phyloP scores from a whole-genome alignment of 2,329 filamentous ascomycete genomes.

The Colletotrichum lupini region DNA sequence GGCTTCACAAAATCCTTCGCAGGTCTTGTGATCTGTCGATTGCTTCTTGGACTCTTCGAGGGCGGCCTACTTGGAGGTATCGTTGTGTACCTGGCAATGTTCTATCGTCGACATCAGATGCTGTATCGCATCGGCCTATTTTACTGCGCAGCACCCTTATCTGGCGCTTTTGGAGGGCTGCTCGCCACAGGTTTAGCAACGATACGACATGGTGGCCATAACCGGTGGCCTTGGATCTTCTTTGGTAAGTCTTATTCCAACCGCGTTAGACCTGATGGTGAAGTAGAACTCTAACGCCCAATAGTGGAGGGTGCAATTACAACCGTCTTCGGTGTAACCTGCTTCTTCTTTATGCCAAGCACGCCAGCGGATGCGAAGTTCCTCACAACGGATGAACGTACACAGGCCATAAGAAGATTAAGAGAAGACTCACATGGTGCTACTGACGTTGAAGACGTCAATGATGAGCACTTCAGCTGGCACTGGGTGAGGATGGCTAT shows the following conservation, averaged over 20 bases:
- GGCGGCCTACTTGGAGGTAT: not conserved
- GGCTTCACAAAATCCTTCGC: not conserved
- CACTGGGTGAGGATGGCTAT: slow-evolving; percentile 49
- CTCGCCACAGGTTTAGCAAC: not conserved
- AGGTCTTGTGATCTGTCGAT: not conserved
- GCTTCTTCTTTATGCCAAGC: not conserved
- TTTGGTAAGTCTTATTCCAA: not conserved
- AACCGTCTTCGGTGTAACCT: not conserved
- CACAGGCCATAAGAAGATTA: not conserved
- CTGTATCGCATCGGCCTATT: not conserved
- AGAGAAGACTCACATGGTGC: not conserved
- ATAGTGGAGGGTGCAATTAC: not conserved
- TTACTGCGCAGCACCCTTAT: not conserved
- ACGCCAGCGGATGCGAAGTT: not conserved
- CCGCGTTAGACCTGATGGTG: too few species aligned
- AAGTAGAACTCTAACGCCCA: not conserved
- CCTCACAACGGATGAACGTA: not conserved
- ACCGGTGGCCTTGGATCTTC: not conserved
- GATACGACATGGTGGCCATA: not conserved
- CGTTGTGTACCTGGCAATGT: not conserved
- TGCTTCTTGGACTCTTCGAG: not conserved
- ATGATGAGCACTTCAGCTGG: slow-evolving; percentile 52
- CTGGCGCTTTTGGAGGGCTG: not conserved
- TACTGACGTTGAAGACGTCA: slow-evolving; percentile 40
- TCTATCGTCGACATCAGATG: not conserved